A percentile compares a stretch with the other conserved stretches of the same genome.
These are phyloP conservation scores for Sistotremastrum niveocremeum DNA, from an alignment of 768 basidiomycete genomes.

Conservation along the genomic window DNA sequence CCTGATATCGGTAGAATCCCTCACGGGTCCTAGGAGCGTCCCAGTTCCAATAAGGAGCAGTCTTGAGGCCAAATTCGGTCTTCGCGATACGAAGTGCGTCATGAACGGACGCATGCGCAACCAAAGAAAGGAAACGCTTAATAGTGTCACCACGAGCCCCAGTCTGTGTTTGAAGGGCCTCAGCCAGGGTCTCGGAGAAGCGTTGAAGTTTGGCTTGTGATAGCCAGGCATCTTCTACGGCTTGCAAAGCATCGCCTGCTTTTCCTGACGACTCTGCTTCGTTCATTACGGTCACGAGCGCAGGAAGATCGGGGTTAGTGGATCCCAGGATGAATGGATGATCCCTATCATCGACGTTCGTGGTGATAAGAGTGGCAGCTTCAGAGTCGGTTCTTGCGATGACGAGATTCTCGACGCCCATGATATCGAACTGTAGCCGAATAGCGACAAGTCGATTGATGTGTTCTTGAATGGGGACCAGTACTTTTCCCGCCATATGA, in stretches of 20 bases:
- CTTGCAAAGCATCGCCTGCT: constrained; percentile 68
- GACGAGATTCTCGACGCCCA: constrained; percentile 92
- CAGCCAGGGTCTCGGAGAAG: constrained; percentile 59
- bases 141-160: constrained; percentile 34
- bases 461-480: constrained; percentile 95
- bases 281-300: constrained; percentile 70
- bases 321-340: constrained; percentile 92
- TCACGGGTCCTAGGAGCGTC: constrained; percentile 88
- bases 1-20: constrained; percentile 95
- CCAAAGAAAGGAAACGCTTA: constrained; percentile 46
- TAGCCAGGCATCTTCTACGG: constrained; percentile 83
- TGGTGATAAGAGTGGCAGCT: constrained; percentile 91
- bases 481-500: constrained; percentile 91
- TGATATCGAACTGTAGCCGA: constrained; percentile 93
- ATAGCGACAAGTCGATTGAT: constrained; percentile 97
- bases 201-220: constrained; percentile 63
- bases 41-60: constrained; percentile 87
- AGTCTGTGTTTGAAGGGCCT: constrained; percentile 46
- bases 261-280: constrained; percentile 75
- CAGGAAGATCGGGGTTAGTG: constrained; percentile 57
- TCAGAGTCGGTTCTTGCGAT: constrained; percentile 95
- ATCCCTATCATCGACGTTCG: constrained; percentile 95
- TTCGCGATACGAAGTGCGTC: constrained; percentile 65
- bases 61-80: constrained; percentile 60
- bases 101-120: constrained; percentile 55